Percentiles rank a stretch among this genome's conserved stretches.
Conservation (phyloP, 1,284 basidiomycete species). For the Violaceomyces palustris region DNA sequence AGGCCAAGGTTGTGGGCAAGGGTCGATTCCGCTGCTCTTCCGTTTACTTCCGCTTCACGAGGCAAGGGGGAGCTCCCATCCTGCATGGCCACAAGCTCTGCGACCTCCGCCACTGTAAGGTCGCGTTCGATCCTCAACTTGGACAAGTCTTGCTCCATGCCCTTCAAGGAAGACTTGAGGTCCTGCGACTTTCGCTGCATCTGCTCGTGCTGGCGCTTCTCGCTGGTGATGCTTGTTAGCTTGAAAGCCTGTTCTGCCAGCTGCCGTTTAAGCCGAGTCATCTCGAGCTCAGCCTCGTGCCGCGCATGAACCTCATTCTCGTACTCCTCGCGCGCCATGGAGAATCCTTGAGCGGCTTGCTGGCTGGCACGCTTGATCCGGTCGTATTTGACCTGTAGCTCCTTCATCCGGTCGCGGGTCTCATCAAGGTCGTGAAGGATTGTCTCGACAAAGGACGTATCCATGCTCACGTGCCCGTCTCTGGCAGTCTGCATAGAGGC, state of each 20-base stretch:
- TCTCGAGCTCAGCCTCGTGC: constrained; percentile 84
- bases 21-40: constrained; percentile 33
- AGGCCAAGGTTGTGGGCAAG: constrained; percentile 72
- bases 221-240: constrained; percentile 74
- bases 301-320: constrained; percentile 80
- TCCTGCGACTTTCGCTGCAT: constrained; percentile 75
- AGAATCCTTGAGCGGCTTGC: constrained; percentile 84
- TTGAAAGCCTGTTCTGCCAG: constrained; percentile 83
- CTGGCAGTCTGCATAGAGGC: constrained; percentile 64
- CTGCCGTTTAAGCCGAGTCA: constrained; percentile 74
- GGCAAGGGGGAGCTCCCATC: constrained; percentile 56
- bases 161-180: constrained; percentile 68
- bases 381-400: constrained; percentile 73
- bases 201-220: constrained; percentile 64
- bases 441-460: constrained; percentile 68
- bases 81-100: constrained; percentile 71
- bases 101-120: constrained; percentile 83
- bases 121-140: constrained; percentile 83
- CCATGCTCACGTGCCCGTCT: constrained; percentile 65
- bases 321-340: constrained; percentile 86
- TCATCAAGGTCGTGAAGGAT: constrained; percentile 68
- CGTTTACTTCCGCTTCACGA: no score
- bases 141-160: constrained; percentile 78
- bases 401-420: constrained; percentile 62
- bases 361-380: constrained; percentile 75